These are phyloP conservation scores for Papiliotrema fonsecae DNA, from an alignment of 1,284 basidiomycete genomes.

Conservation along the genomic window DNA sequence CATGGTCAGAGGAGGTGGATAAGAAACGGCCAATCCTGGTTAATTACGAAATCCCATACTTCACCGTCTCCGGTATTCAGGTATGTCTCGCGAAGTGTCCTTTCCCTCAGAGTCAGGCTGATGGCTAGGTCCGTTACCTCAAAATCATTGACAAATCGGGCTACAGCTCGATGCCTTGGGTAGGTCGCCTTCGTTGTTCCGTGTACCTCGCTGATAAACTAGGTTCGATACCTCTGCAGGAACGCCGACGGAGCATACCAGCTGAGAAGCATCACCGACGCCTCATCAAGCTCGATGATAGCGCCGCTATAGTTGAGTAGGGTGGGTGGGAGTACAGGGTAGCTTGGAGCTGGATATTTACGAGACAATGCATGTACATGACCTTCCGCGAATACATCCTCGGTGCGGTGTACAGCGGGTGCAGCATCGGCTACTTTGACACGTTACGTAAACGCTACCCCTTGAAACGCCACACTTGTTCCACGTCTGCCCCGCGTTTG, in stretches of 20 bases:
- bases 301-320: background rate
- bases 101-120: background rate
- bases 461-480: too few relatives aligned
- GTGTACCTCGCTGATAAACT: slow-evolving; percentile 1
- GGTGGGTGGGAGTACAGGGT: background rate
- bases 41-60: slow-evolving; percentile 97
- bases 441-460: too few relatives aligned
- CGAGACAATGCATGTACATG: background rate
- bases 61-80: slow-evolving; percentile 94
- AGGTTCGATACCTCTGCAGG: background rate
- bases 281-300: background rate
- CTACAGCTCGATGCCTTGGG: slow-evolving; percentile 75
- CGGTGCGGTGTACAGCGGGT: background rate
- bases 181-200: too few relatives aligned
- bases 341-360: too few relatives aligned
- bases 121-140: slow-evolving; percentile 67
- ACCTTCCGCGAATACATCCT: too few relatives aligned
- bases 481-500: too few relatives aligned
- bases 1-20: slow-evolving; percentile 65
- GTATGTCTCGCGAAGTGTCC: too few relatives aligned
- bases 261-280: background rate
- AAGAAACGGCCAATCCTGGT: slow-evolving; percentile 92
- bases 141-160: slow-evolving; percentile 99
- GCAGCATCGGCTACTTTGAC: too few relatives aligned
- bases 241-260: background rate